phyloP scores from a whole-genome alignment of 768 basidiomycete species.

The Amanita rimosa region DNA sequence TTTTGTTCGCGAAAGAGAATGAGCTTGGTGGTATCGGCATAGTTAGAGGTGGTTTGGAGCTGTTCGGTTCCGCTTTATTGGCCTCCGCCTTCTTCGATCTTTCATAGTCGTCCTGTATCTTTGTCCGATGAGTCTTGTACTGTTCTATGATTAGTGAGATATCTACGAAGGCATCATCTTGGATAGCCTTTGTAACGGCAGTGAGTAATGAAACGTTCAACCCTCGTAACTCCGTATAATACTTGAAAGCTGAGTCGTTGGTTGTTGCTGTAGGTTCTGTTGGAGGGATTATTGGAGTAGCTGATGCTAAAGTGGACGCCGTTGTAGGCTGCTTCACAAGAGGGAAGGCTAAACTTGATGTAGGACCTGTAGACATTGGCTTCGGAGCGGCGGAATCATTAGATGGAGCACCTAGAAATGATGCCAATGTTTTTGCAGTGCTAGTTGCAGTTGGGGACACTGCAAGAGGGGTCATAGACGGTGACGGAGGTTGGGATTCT shows the following conservation, averaged over 20 bases:
- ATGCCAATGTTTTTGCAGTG: conserved; percentile 43
- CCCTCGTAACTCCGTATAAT: conserved; percentile 63
- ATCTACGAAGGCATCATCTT: conserved; percentile 64
- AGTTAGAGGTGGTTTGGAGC: conserved; percentile 9
- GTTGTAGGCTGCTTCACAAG: conserved; percentile 2
- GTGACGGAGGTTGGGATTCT: conserved; percentile 6
- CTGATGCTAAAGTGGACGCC: not conserved
- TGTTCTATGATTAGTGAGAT: conserved; percentile 40
- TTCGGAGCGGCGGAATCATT: conserved; percentile 5
- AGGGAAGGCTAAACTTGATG: conserved; percentile 1
- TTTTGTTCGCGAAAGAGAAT: conserved; percentile 7
- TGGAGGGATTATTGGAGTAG: not conserved
- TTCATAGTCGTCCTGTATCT: conserved; percentile 48
- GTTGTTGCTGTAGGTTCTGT: conserved; percentile 18
- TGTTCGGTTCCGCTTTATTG: conserved; percentile 2
- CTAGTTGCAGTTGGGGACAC: conserved; percentile 24
- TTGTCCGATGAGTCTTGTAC: conserved; percentile 45
- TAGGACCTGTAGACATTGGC: not conserved
- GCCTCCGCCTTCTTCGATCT: conserved; percentile 10
- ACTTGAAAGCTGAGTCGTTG: conserved; percentile 30
- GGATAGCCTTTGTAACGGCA: conserved; percentile 45
- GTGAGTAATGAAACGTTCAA: conserved; percentile 57
- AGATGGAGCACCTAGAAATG: conserved; percentile 22
- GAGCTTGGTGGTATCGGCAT: conserved; percentile 26
- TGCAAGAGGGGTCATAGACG: conserved; percentile 7